phyloP scores from a whole-genome alignment of 176 grass and related monocot genomes.

The Oropetium thomaeum region DNA sequence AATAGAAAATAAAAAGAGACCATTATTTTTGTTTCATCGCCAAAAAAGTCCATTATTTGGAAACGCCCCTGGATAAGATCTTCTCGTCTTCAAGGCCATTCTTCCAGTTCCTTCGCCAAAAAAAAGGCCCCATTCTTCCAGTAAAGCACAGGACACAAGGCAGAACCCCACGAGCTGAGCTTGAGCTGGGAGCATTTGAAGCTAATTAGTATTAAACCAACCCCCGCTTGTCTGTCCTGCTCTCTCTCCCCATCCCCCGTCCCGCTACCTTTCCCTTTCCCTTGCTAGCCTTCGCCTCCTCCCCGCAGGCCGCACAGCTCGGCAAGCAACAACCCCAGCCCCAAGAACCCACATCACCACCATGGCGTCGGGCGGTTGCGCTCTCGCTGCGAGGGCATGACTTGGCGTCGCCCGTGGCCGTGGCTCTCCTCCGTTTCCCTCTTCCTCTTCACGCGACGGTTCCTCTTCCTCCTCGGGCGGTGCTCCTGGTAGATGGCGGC shows the following conservation, averaged over 20 bases:
- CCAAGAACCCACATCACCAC: not conserved
- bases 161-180: not conserved
- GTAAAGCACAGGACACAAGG: not conserved
- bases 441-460: not conserved
- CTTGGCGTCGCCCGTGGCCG: constrained; percentile 43
- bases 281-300: constrained; percentile 1
- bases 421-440: constrained; percentile 27
- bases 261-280: constrained; percentile 24
- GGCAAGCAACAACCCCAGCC: constrained; percentile 13
- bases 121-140: no score
- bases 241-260: not conserved
- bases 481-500: constrained; percentile 45
- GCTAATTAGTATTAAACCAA: constrained; percentile 46
- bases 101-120: no score
- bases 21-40: no score
- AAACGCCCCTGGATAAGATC: not conserved
- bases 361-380: constrained; percentile 43
- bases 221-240: constrained; percentile 11
- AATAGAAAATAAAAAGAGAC: no score
- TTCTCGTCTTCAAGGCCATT: not conserved
- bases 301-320: not conserved
- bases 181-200: not conserved
- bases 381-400: constrained; percentile 39
- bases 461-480: not conserved
- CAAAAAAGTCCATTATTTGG: not conserved